Evolutionary conservation across 148 eudicot species (phyloP).

Genomic region (Diospyros kaki): DNA sequence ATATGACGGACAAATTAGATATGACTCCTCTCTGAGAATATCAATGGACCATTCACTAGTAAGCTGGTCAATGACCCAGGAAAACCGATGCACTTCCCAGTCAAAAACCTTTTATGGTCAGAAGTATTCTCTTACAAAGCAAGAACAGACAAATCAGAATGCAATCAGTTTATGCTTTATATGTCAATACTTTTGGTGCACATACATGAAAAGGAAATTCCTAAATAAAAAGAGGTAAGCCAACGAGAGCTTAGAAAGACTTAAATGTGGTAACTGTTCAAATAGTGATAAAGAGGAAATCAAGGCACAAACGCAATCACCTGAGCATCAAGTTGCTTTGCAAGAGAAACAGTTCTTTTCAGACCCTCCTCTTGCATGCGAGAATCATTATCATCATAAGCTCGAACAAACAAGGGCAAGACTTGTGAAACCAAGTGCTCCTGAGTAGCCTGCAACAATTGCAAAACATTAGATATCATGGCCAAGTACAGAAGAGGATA

Average conservation of each 20-base stretch:
- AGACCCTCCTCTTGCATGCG: conserved; percentile 9
- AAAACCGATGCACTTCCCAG: not conserved
- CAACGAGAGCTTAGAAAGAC: no score
- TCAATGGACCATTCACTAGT: not conserved
- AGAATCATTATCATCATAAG: conserved; percentile 91
- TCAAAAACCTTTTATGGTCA: not conserved
- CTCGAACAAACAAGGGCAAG: conserved; percentile 83
- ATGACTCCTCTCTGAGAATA: no score
- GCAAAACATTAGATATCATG: not conserved
- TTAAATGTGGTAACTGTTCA: no score
- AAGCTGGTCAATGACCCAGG: not conserved
- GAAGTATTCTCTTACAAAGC: not conserved
- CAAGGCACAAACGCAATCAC: conserved; percentile 18
- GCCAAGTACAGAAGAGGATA: not conserved
- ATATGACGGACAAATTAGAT: no score
- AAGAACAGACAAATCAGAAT: no score
- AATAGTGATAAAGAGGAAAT: not conserved
- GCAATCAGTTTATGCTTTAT: no score
- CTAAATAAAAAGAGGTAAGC: no score
- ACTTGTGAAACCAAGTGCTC: conserved; percentile 25
- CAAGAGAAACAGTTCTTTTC: conserved; percentile 26
- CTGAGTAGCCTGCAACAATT: conserved; percentile 52
- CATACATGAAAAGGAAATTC: no score
- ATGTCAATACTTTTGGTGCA: no score
- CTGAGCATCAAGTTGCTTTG: conserved; percentile 21